Conservation (phyloP, 1,284 basidiomycete genomes). For the Bjerkandera adusta region DNA sequence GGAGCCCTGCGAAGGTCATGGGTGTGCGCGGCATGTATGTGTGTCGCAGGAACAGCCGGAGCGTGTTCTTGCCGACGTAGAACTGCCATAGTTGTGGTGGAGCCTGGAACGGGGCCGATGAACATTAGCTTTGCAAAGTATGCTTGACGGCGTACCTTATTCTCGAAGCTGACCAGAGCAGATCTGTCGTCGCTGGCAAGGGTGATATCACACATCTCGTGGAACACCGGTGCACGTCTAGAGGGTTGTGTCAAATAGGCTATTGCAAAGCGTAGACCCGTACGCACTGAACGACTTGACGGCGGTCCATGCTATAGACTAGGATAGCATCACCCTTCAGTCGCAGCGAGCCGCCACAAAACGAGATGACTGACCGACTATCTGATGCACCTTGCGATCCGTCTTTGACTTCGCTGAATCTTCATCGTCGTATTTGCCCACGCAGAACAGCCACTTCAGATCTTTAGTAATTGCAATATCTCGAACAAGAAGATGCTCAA, state of each 20-base stretch:
- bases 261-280: too few species aligned
- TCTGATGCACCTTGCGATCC: background rate
- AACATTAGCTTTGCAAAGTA: background rate
- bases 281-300: slow-evolving; percentile 6
- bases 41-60: slow-evolving; percentile 2
- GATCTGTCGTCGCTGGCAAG: slow-evolving; percentile 2
- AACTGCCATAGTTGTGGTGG: slow-evolving; percentile 10
- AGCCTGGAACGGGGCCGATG: background rate
- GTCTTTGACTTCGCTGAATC: background rate
- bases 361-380: slow-evolving; percentile 3
- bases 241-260: too few species aligned
- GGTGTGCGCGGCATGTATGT: slow-evolving; percentile 9
- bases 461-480: background rate
- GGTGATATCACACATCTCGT: slow-evolving; percentile 8
- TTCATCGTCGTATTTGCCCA: background rate
- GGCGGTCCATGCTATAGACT: background rate
- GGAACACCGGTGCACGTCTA: slow-evolving; percentile 6
- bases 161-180: slow-evolving; percentile 11
- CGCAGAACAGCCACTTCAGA: background rate
- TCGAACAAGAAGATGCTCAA: background rate
- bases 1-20: slow-evolving; percentile 3
- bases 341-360: too few species aligned
- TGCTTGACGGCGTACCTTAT: slow-evolving; percentile 4
- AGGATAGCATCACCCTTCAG: background rate
- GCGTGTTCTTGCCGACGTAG: background rate